Percentiles rank a stretch among this genome's conserved stretches.
Evolutionary conservation across 257 asterid species (phyloP).

Genomic region (Dorcoceras hygrometricum): DNA sequence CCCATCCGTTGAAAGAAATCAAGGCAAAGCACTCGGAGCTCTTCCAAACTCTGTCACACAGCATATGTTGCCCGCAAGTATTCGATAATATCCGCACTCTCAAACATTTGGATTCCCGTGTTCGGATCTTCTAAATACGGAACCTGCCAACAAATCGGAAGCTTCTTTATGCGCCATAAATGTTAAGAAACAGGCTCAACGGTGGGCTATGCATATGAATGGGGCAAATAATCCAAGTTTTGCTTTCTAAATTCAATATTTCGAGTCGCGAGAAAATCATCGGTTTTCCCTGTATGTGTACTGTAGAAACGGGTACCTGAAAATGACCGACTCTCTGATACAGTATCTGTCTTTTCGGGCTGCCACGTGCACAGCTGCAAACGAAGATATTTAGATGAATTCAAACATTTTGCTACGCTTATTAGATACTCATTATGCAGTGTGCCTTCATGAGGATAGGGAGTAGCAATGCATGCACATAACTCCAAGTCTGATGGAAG

Average conservation of each 20-base stretch:
- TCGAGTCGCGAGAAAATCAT: not conserved
- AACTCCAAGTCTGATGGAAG: not conserved
- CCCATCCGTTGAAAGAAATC: too few species aligned
- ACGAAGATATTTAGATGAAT: not conserved
- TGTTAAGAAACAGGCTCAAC: not conserved
- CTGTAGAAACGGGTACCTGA: conserved; percentile 44
- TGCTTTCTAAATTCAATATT: not conserved
- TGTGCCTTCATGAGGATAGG: too few species aligned
- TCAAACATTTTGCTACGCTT: not conserved
- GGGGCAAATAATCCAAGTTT: not conserved
- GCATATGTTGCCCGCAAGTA: conserved; percentile 78
- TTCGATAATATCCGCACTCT: conserved; percentile 89
- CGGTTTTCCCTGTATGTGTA: not conserved
- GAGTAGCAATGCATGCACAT: not conserved
- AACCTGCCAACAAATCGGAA: conserved; percentile 40
- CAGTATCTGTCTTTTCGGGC: conserved; percentile 69
- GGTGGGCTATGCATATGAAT: not conserved
- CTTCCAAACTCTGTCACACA: conserved; percentile 26
- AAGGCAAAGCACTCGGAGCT: not conserved
- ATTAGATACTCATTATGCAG: not conserved
- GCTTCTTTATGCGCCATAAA: not conserved
- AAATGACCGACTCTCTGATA: conserved; percentile 75
- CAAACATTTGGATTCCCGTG: conserved; percentile 88
- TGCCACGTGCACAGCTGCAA: conserved; percentile 93
- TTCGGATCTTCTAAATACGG: conserved; percentile 95